Evolutionary conservation across 495 filamentous ascomycete genomes (phyloP).

Genomic region (Xylaria palmicola): DNA sequence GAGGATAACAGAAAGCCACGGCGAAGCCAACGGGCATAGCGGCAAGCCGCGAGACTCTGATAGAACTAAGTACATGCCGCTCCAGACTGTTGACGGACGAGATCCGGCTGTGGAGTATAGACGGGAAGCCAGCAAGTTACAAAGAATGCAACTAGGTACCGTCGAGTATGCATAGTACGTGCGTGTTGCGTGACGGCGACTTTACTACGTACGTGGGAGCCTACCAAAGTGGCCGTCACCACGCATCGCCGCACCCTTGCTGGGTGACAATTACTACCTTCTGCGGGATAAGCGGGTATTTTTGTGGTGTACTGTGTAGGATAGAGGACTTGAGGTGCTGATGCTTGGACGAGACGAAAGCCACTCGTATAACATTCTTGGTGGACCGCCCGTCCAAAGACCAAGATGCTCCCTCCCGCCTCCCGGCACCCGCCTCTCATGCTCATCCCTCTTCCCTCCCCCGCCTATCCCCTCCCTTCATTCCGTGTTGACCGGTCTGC

Average conservation of each 20-base stretch:
- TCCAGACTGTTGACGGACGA: background rate
- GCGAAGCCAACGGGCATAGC: background rate
- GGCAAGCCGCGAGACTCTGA: background rate
- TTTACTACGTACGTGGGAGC: too few relatives aligned
- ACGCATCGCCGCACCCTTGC: constrained; percentile 6
- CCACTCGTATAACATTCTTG: background rate
- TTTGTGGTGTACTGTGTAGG: constrained; percentile 3
- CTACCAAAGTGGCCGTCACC: constrained; percentile 5
- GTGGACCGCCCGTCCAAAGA: background rate
- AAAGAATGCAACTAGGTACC: background rate
- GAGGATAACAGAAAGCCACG: background rate
- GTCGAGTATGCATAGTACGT: background rate
- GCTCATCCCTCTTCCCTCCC: too few relatives aligned
- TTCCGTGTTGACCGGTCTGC: background rate
- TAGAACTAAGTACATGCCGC: background rate
- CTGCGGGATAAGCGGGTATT: background rate
- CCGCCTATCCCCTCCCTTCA: too few relatives aligned
- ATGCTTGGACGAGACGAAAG: background rate
- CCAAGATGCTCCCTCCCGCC: background rate
- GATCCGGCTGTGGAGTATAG: background rate
- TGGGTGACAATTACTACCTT: constrained; percentile 11
- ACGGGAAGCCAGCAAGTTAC: background rate
- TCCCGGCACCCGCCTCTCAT: too few relatives aligned
- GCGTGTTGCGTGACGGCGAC: background rate
- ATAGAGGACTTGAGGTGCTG: background rate